Base-by-base conservation (phyloP, 192 early-diverging fungal species). In the Obelidium mucronatum region DNA sequence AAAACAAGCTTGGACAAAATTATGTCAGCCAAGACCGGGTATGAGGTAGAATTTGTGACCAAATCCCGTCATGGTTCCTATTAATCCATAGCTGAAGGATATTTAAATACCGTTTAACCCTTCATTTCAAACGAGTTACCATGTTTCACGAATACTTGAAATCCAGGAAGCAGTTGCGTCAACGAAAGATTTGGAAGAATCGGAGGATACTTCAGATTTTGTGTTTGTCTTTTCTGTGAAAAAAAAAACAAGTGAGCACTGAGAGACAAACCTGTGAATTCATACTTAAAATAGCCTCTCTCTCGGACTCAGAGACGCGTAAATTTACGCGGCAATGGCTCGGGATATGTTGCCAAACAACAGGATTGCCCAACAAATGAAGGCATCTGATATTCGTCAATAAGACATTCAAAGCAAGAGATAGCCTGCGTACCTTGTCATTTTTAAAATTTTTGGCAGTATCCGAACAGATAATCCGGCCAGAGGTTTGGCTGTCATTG, bases 281-380 rank as follows among this genome's bases (percentile, higher is more conserved):
- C 40, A 26, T 31, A 67, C 66, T 67, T 1, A 67, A 33, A 28
- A 67, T 67, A 1, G 66, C 66, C 17, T 67, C 79, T 37, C 31
- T 71, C 35, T 77, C 79, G 33, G 26, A 17, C 1, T 61, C 68
- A 3, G 70, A 73, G 6, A 64, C 40, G 11, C 68, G 24, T 11
- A 78, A 22, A 30, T 77, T 63, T 2, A 48, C 24, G 4, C 17
- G 40, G 63, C 78, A 56, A 30, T 80, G 61, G 11, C 44, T 15
- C 1, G 81, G 81, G 2, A 67, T 54, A 34, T 62, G 26, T 36
- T 31, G 37, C 79, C 65, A 80, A 24, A 73, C 33, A 13, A 28
- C 13, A 30, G 80, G 77, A 31, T 76, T 61, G 58, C 81, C 73
- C 31, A 79, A 36, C n/a, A n/a, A 13, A 72, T 82, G 81, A 5